Base-by-base conservation (phyloP, 2,329 filamentous ascomycete species). In the Colletotrichum sp. region DNA sequence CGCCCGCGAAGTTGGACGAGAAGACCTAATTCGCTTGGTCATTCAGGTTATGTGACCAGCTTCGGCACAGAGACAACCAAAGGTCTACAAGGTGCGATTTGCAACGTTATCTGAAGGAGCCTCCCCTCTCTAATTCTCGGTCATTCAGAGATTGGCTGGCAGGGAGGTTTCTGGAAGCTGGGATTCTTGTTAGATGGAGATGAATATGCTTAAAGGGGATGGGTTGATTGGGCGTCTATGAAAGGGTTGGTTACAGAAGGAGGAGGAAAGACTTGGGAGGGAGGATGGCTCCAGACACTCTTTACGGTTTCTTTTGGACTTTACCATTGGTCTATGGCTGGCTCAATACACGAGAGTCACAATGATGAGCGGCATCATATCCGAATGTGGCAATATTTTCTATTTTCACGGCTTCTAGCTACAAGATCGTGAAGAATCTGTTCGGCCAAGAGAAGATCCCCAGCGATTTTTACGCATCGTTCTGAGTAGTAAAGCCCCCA, bases 351-450 rank as follows among this genome's bases (percentile, higher is more conserved):
- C 6, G 15, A 19, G 9, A 8, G n/a, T 2, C 13, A 60, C 27
- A 30, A 15, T 13, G 5, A 22, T 22, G 4, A 22, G 0, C 9
- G 57, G 30, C 28, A n/a, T 13, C 12, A 32, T 6, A 30, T 30
- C 15, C 8, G 16, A 15, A 19, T 0, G 15, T n/a, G 0, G 3
- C 19, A 48, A 6, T 4, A 12, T n/a, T 6, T 12, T 48, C 19
- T 22, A 22, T n/a, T 48, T 11, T n/a, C 39, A n/a, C 19, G 39
- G 39, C 39, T n/a, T 52, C 6, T 52, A 5, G 44, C 3, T 22
- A 25, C n/a, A 52, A 52, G 4, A 2, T 4, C n/a, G 1, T 22
- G 0, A 25, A 4, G 0, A 22, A 3, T 22, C 0, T 13, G 1
- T 52, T 6, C n/a, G 11, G 2, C 6, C 12, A 52, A 13, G 44